These are phyloP conservation scores for Madurella fahalii DNA, from an alignment of 2,329 filamentous ascomycete species.

Conservation along the genomic window DNA sequence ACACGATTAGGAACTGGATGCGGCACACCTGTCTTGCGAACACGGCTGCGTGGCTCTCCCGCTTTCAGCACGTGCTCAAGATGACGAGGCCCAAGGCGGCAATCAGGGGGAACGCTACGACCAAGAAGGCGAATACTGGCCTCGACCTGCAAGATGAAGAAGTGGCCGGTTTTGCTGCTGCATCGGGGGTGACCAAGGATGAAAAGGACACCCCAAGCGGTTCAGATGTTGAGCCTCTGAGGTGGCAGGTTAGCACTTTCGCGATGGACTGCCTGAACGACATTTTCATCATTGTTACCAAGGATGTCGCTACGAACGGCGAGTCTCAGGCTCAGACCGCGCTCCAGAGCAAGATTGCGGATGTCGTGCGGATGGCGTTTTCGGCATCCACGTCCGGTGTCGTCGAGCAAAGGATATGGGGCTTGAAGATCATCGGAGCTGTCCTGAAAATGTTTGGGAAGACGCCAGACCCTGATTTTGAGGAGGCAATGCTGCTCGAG, in stretches of 20 bases:
- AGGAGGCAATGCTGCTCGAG: slow-evolving; percentile 93
- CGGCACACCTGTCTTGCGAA: slow-evolving; percentile 80
- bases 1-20: slow-evolving; percentile 89
- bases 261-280: slow-evolving; percentile 86
- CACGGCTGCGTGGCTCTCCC: slow-evolving; percentile 79
- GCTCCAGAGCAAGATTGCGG: slow-evolving; percentile 78
- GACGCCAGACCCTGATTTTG: slow-evolving; percentile 91
- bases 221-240: slow-evolving; percentile 77
- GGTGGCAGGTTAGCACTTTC: slow-evolving; percentile 95
- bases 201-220: slow-evolving; percentile 48
- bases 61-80: slow-evolving; percentile 83
- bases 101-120: slow-evolving; percentile 44
- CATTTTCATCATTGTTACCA: slow-evolving; percentile 72
- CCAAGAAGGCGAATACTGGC: slow-evolving; percentile 47
- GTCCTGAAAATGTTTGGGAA: slow-evolving; percentile 95
- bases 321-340: slow-evolving; percentile 73
- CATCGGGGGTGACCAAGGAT: slow-evolving; percentile 57
- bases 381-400: slow-evolving; percentile 94
- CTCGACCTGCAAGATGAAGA: slow-evolving; percentile 94
- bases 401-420: slow-evolving; percentile 82
- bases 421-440: slow-evolving; percentile 88
- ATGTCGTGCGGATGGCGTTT: slow-evolving; percentile 95
- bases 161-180: slow-evolving; percentile 91
- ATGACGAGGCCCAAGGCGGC: slow-evolving; percentile 72
- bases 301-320: slow-evolving; percentile 72